Evolutionary conservation across 805 yeast genomes (phyloP), one percentile per base, ranked within the genome.

Genomic region (Saccharomycodes ludwigii): DNA sequence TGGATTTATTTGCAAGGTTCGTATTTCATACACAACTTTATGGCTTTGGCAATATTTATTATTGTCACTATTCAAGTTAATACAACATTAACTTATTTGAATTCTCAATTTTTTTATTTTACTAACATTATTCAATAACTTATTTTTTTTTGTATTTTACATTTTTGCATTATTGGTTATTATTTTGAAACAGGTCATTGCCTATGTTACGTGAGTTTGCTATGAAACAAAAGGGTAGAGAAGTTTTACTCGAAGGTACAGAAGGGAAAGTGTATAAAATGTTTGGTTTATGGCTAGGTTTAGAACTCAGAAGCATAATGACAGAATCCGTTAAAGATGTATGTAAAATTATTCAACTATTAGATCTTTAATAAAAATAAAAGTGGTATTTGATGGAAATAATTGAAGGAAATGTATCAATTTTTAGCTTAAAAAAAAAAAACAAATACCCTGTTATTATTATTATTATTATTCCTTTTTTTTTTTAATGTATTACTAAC

Each of bases 1-100:
- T 91, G 47, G 98, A 91, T 58, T 67, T 91, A 31, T 88, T 91
- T 68, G 94, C 94, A 68, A 81, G 94, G 91, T 81, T 73, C 68
- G 91, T 80, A 76, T 76, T 44, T 36, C 60, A 50, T 48, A 43
- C 48, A 25, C 35, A 56, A 10, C 16, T 59, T 25, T 44, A 58
- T 36, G 64, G 64, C 15, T 41, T 43, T 33, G 36, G 32, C 16
- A 18, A 28, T 29, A 23, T 19, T 12, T 14, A 34, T 15, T 17
- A 5, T 11, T 24, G n/a, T 28, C 18, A 16, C 20, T 15, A 9
- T 6, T 10, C 5, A 23, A 22, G 9, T 14, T 2, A 22, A n/a
- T n/a, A n/a, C n/a, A n/a, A n/a, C n/a, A n/a, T n/a, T n/a, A n/a
- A n/a, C n/a, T n/a, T n/a, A n/a, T n/a, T n/a, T n/a, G n/a, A n/a